Evolutionary conservation across 257 asterid species (phyloP).

Genomic region (Schizonepeta tenuifolia): DNA sequence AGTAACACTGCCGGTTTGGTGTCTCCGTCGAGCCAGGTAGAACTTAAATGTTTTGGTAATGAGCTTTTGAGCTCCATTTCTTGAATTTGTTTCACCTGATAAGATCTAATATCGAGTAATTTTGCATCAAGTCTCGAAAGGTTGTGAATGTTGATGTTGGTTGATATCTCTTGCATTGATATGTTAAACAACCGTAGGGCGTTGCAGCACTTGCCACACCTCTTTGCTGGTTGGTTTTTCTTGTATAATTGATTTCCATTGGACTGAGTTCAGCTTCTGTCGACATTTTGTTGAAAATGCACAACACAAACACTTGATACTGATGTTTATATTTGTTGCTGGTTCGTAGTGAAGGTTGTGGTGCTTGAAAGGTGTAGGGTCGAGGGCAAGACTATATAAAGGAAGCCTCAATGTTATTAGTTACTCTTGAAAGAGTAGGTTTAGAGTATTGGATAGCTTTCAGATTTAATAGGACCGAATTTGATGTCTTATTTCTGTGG

Average conservation of each 20-base stretch:
- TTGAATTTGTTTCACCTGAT: background rate
- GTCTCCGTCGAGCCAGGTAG: constrained; percentile 65
- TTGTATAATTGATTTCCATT: background rate
- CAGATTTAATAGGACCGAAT: constrained; percentile 8
- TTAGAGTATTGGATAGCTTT: background rate
- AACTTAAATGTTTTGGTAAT: background rate
- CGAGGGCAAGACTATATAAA: background rate
- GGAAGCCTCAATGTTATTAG: background rate
- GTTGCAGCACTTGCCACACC: background rate
- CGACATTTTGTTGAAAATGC: constrained; percentile 8
- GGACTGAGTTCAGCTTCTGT: background rate
- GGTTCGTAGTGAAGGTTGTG: background rate
- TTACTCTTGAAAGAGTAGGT: background rate
- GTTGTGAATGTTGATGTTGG: background rate
- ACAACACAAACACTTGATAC: background rate
- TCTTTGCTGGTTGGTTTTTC: background rate
- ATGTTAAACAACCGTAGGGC: background rate
- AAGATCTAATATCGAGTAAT: background rate
- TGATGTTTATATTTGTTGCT: background rate
- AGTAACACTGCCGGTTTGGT: constrained; percentile 35
- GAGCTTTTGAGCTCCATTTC: background rate
- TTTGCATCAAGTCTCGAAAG: background rate
- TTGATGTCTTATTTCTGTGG: background rate
- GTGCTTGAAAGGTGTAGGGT: background rate
- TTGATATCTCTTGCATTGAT: background rate